Base-by-base conservation (phyloP, 306 rosid species). In the Glycine latifolia region DNA sequence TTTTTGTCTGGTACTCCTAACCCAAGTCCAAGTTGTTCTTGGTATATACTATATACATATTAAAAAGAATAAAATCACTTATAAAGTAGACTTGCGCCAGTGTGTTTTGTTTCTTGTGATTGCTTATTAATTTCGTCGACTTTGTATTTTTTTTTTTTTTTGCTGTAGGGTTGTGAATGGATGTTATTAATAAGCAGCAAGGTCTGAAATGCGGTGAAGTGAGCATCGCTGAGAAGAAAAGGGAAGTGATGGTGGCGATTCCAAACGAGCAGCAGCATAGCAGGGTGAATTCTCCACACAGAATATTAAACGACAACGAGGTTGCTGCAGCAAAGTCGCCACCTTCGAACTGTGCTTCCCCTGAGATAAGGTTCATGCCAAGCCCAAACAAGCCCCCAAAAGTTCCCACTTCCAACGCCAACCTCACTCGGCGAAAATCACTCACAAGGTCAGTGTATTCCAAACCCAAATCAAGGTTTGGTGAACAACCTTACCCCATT, bases 391-490 rank as follows among this genome's bases (percentile, higher is more conserved):
- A 82, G 84, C 92, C 94, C 76, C 91, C 97, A 4, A 88, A 83
- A 77, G 8, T 73, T 58, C 92, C 94, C 12, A 33, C 60, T 49
- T 20, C 85, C 15, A 86, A 46, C 46, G 84, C 76, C 72, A 84
- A 63, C 72, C 89, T 26, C 31, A 73, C 79, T 47, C 65, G 82
- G 31, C 87, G 86, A 77, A 88, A 54, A 76, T 84, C 97, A 35
- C 84, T 91, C 3, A 31, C 74, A 67, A 88, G 97, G 89, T 93
- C 94, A 61, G 82, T 84, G 66, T 84, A 55, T 79, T 88, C 93
- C 11, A 91, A 86, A 76, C 91, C 99, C 69, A 95, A 93, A 86
- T 91, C 99, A 71, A 88, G 99, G 55, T 93, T 93, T 82, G 93
- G 89, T 60, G 99, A 95, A 85, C 91, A 86, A 14, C 79, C 93